Base-by-base conservation (phyloP, 1,284 basidiomycete species). In the Phenoliferia sp. region DNA sequence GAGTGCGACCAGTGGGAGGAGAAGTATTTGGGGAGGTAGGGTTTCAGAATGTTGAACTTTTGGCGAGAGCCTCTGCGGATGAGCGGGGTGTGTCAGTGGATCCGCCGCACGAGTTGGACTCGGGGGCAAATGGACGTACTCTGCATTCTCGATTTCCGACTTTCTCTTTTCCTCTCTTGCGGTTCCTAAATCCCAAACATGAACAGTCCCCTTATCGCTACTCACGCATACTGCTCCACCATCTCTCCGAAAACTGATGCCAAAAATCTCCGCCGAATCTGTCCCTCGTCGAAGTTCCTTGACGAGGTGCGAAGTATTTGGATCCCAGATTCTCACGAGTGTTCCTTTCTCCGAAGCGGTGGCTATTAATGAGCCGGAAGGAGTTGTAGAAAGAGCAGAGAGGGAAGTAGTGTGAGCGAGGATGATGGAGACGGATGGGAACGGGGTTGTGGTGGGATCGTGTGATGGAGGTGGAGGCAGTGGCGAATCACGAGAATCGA, bases 171-270 rank as follows among this genome's bases (percentile, higher is more conserved):
- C 72, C 66, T 62, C 75, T 72, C 32, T 71, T 66, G 22, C 69
- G 73, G 59, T 83, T 82, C n/a, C 78, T 66, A 95, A 84, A 36
- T 88, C 86, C 78, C 94, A 94, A 29, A 95, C 83, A 77, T 98
- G 94, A 4, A 98, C 86, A 0, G 94, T 98, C 48, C 94, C 94
- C 80, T 97, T 97, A 80, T 98, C 94, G 77, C 92, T 95, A 90
- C 92, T 92, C 12, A 90, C 90, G 74, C 89, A 90, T 1, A 94
- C 80, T 74, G 92, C 89, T 64, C 79, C 57, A 62, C 80, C 65
- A 74, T 69, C 88, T 83, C 78, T 88, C 89, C 62, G 86, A 63
- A 81, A 78, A 15, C 68, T 86, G 28, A 93, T 87, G 1, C 92
- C 92, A 80, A 93, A 96, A 64, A 97, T 94, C 75, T 90, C 88